A percentile compares a stretch with the other conserved stretches of the same genome.
Evolutionary conservation across 495 filamentous ascomycete species (phyloP).

Genomic region (Hypoxylon fragiforme): DNA sequence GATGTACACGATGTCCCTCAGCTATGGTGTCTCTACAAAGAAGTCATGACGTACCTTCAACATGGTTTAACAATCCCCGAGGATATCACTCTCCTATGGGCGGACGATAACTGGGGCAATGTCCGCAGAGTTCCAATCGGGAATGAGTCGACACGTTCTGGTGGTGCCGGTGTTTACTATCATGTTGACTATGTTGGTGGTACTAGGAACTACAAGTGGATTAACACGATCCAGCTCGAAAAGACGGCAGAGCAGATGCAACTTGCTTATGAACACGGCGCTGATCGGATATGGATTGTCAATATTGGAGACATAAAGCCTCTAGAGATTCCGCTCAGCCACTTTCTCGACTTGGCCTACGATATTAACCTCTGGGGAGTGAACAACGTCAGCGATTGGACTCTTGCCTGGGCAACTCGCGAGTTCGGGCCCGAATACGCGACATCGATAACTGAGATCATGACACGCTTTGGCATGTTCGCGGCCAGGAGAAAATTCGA

Average conservation of each 20-base stretch:
- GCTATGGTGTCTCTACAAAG: constrained; percentile 73
- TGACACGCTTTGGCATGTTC: constrained; percentile 65
- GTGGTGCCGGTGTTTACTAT: constrained; percentile 77
- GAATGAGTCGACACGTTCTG: constrained; percentile 61
- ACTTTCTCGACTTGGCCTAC: constrained; percentile 70
- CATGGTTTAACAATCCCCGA: constrained; percentile 69
- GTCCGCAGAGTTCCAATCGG: constrained; percentile 64
- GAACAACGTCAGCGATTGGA: constrained; percentile 59
- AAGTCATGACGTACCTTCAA: constrained; percentile 69
- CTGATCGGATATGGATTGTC: constrained; percentile 72
- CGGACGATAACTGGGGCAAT: constrained; percentile 78
- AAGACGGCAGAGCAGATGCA: constrained; percentile 69
- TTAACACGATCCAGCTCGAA: constrained; percentile 68
- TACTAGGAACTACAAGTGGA: constrained; percentile 69
- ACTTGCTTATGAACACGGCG: constrained; percentile 62
- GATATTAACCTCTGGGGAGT: constrained; percentile 59
- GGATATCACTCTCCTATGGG: constrained; percentile 72
- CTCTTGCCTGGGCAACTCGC: constrained; percentile 58
- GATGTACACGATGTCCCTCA: constrained; percentile 65
- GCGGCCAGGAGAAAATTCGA: constrained; percentile 70
- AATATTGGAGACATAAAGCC: constrained; percentile 77
- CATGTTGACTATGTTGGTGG: constrained; percentile 75
- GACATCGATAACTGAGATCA: constrained; percentile 54
- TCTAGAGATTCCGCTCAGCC: constrained; percentile 68
- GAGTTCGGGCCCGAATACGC: constrained; percentile 61